Evolutionary conservation across 805 yeast genomes (phyloP).

Genomic region (Candida lessepsii): DNA sequence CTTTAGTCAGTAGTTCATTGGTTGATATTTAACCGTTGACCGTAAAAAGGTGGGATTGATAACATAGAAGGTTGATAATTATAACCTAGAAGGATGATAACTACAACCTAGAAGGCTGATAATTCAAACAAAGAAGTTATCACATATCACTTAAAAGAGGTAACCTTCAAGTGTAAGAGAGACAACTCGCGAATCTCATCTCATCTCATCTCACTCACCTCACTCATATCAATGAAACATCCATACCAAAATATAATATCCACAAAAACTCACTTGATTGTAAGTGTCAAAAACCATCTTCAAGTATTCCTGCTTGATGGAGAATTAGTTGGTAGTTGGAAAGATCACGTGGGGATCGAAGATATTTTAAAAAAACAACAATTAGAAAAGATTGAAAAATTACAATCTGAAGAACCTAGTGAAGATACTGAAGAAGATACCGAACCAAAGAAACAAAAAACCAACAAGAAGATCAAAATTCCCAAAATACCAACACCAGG

Average conservation of each 20-base stretch:
- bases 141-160: too few species aligned
- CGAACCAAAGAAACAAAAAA: slow-evolving; percentile 13
- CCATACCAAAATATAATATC: slow-evolving; percentile 62
- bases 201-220: slow-evolving; percentile 12
- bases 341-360: slow-evolving; percentile 53
- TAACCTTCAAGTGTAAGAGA: too few species aligned
- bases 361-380: slow-evolving; percentile 48
- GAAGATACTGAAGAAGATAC: slow-evolving; percentile 18
- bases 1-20: too few species aligned
- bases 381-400: slow-evolving; percentile 35
- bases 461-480: slow-evolving; percentile 22
- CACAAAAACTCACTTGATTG: slow-evolving; percentile 51
- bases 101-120: too few species aligned
- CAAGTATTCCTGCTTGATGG: slow-evolving; percentile 49
- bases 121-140: too few species aligned
- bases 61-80: too few species aligned
- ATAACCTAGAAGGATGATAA: too few species aligned
- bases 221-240: slow-evolving; percentile 49
- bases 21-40: too few species aligned
- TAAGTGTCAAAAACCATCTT: slow-evolving; percentile 58
- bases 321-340: slow-evolving; percentile 56
- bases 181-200: neutral
- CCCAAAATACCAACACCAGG: slow-evolving; percentile 64
- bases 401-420: slow-evolving; percentile 20
- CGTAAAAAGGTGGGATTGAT: too few species aligned